phyloP scores from a whole-genome alignment of 306 rosid species.

The Trifolium repens region DNA sequence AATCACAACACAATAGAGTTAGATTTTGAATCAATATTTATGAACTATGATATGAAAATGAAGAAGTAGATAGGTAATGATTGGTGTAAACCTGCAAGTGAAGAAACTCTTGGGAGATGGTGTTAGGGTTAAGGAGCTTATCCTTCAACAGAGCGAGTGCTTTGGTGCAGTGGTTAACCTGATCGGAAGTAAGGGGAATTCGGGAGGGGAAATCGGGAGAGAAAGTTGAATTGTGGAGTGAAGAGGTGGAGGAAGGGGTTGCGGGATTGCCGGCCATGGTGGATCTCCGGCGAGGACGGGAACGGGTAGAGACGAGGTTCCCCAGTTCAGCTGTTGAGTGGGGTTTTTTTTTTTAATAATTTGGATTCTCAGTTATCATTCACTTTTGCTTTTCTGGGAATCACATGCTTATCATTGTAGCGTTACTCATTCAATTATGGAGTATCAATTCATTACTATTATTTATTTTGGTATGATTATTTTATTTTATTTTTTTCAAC shows the following conservation, averaged over 20 bases:
- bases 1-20: neutral
- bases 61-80: neutral
- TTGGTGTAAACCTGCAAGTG: constrained; percentile 60
- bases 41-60: neutral
- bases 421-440: no score
- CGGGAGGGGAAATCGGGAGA: constrained; percentile 62
- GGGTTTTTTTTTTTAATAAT: neutral
- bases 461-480: no score
- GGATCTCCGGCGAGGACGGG: constrained; percentile 49
- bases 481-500: no score
- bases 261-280: constrained; percentile 45
- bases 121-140: constrained; percentile 57
- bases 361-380: neutral
- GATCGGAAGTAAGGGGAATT: constrained; percentile 63
- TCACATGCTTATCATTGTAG: neutral
- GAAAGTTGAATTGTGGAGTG: constrained; percentile 48
- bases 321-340: constrained; percentile 42
- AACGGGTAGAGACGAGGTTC: constrained; percentile 43
- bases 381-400: constrained; percentile 1
- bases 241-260: constrained; percentile 25
- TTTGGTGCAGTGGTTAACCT: constrained; percentile 63
- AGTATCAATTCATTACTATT: neutral
- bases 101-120: constrained; percentile 66
- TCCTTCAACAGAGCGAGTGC: constrained; percentile 64
- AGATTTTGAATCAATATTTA: neutral